Evolutionary conservation across 306 rosid species (phyloP).

Genomic region (Prinsepia uniflora): DNA sequence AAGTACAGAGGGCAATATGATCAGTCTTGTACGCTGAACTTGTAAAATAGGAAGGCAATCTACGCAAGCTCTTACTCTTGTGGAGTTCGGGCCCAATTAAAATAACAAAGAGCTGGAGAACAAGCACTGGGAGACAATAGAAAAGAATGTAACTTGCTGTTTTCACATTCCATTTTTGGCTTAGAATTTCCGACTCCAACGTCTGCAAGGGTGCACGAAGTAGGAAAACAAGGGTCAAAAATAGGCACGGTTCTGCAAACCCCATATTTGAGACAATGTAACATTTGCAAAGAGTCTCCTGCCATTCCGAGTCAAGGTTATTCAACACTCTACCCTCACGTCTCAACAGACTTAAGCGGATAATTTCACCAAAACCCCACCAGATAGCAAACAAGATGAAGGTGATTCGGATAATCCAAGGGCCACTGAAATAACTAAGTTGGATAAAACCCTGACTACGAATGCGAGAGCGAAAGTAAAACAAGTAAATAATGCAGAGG

Average conservation of each 20-base stretch:
- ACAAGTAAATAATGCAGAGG: conserved; percentile 72
- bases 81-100: conserved; percentile 59
- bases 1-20: conserved; percentile 74
- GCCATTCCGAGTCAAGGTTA: conserved; percentile 64
- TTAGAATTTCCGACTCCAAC: conserved; percentile 75
- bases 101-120: conserved; percentile 76
- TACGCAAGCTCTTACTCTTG: conserved; percentile 36
- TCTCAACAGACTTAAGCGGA: conserved; percentile 68
- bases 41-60: conserved; percentile 63
- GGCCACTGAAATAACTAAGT: conserved; percentile 90
- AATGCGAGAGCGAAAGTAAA: conserved; percentile 81
- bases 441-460: conserved; percentile 56
- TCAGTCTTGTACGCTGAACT: conserved; percentile 34
- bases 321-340: conserved; percentile 34
- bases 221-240: conserved; percentile 85
- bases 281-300: conserved; percentile 82
- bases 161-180: conserved; percentile 69
- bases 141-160: conserved; percentile 72
- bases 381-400: conserved; percentile 77
- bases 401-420: conserved; percentile 85
- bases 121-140: conserved; percentile 73
- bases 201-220: conserved; percentile 85
- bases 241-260: conserved; percentile 97
- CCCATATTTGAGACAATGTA: conserved; percentile 91
- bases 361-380: conserved; percentile 92